Conservation (phyloP, 2,329 filamentous ascomycete genomes). For the Fusarium praegraminearum region DNA sequence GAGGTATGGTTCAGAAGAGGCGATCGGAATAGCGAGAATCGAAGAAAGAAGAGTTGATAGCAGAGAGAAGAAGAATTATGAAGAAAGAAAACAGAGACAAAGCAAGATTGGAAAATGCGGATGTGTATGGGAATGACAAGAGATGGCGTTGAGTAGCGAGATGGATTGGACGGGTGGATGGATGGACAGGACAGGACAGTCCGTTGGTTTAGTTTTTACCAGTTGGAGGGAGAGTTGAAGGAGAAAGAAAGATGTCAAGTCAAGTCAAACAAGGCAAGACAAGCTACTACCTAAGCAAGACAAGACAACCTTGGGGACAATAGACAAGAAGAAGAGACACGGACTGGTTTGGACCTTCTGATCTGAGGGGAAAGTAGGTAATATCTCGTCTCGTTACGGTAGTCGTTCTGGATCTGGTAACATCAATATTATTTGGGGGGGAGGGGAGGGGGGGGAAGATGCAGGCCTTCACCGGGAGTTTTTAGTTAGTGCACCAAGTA, state of each 20-base stretch:
- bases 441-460: constrained; percentile 16
- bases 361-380: constrained; percentile 31
- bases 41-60: constrained; percentile 27
- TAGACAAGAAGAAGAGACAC: constrained; percentile 8
- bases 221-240: constrained; percentile 36
- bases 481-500: constrained; percentile 36
- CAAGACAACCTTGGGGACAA: constrained; percentile 13
- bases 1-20: not conserved
- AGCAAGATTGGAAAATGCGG: constrained; percentile 37
- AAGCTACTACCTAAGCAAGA: constrained; percentile 5
- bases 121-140: constrained; percentile 41
- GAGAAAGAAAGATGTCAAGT: constrained; percentile 16
- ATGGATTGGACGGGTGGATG: constrained; percentile 24
- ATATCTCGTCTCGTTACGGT: constrained; percentile 35
- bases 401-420: constrained; percentile 43
- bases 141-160: constrained; percentile 31
- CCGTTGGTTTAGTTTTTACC: constrained; percentile 28
- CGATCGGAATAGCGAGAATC: constrained; percentile 3
- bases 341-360: constrained; percentile 33
- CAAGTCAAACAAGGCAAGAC: constrained; percentile 17
- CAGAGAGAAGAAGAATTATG: constrained; percentile 29
- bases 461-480: constrained; percentile 43
- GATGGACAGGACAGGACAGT: constrained; percentile 15
- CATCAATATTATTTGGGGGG: constrained; percentile 25
- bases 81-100: constrained; percentile 40